A percentile compares a stretch with the other conserved stretches of the same genome.
These are phyloP conservation scores for Aquilaria yunnanensis DNA, from an alignment of 345 rosid species.

Conservation along the genomic window DNA sequence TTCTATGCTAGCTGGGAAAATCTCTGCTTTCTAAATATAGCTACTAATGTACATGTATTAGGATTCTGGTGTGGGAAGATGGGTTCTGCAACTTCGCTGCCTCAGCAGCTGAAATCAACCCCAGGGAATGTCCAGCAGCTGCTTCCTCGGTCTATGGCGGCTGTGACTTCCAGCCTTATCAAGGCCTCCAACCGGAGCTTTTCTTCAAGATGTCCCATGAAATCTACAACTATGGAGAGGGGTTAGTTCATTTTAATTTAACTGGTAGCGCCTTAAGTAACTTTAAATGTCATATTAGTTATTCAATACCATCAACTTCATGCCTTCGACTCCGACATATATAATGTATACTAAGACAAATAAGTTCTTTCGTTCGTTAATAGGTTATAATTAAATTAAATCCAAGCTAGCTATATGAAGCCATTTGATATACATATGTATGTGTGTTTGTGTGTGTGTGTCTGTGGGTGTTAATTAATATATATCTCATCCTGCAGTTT, in stretches of 20 bases:
- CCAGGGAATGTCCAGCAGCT: conserved; percentile 44
- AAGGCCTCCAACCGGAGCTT: conserved; percentile 91
- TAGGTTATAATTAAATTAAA: no score
- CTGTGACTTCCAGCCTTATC: conserved; percentile 67
- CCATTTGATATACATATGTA: no score
- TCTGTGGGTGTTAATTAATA: neutral
- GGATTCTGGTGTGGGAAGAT: conserved; percentile 99
- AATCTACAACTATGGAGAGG: conserved; percentile 99
- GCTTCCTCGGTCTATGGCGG: conserved; percentile 34
- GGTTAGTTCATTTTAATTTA: conserved; percentile 41
- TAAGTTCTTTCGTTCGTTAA: no score
- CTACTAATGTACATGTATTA: conserved; percentile 13
- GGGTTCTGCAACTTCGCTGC: conserved; percentile 97
- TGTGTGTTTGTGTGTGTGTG: neutral
- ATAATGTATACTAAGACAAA: no score
- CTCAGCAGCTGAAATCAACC: conserved; percentile 49
- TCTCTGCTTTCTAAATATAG: neutral
- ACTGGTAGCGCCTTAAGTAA: no score
- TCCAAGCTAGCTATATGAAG: conserved; percentile 7
- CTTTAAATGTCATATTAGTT: neutral
- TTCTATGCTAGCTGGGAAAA: neutral
- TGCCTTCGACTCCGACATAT: no score
- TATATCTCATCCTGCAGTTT: conserved; percentile 36
- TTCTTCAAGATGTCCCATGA: conserved; percentile 99
- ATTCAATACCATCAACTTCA: conserved; percentile 2